A percentile compares a stretch with the other conserved stretches of the same genome.
These are phyloP conservation scores for Blepharisma japonicum DNA, from an alignment of 73 alveolate species.

Conservation along the genomic window DNA sequence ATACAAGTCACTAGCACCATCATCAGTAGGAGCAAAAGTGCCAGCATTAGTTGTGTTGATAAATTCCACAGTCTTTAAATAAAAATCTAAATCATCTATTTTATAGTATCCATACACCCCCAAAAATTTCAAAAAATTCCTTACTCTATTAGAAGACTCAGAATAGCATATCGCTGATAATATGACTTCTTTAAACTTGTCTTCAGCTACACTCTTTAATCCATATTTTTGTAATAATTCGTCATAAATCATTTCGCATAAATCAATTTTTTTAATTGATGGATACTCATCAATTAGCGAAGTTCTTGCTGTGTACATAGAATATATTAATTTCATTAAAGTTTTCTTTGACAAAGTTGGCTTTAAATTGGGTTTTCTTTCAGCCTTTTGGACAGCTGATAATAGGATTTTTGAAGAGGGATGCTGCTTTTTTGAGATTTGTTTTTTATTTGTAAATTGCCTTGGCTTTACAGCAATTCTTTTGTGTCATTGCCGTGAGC, in stretches of 20 bases:
- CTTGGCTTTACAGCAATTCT: no score
- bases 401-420: no score
- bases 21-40: neutral
- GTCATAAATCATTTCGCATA: neutral
- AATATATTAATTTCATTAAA: constrained; percentile 15
- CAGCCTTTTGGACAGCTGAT: no score
- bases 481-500: no score
- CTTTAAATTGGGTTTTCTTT: no score
- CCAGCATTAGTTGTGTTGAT: neutral
- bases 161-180: neutral
- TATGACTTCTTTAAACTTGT: constrained; percentile 23
- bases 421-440: no score
- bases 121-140: constrained; percentile 17
- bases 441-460: no score
- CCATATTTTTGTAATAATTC: constrained; percentile 1
- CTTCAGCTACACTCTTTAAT: constrained; percentile 26
- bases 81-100: constrained; percentile 8
- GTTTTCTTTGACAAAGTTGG: neutral
- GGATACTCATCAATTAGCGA: neutral
- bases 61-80: neutral
- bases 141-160: neutral
- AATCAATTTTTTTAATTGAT: neutral
- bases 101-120: neutral
- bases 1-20: no score
- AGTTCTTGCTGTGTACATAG: neutral